Evolutionary conservation across 805 yeast species (phyloP), one percentile per base, ranked within the genome.

Genomic region (Yarrowia yakushimensis): DNA sequence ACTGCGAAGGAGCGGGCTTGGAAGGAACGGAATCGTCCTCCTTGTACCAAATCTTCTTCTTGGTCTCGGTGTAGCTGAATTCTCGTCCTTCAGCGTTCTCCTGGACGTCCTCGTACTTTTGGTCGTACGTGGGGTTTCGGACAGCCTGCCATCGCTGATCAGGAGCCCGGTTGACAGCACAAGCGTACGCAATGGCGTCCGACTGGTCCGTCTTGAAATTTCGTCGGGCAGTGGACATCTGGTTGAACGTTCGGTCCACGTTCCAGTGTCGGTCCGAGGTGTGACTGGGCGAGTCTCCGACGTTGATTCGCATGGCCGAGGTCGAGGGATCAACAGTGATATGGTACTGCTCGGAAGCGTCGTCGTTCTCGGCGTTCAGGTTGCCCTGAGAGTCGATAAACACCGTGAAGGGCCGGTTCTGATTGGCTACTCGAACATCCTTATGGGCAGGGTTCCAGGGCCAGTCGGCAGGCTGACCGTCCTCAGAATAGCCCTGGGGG

Each of bases 171-270:
- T 48, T 48, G 20, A 48, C 11, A 11, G 31, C 20, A 33, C 55
- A 48, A 9, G 55, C 55, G n/a, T 48, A 48, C n/a, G 55, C 55
- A 48, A 48, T 48, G 55, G 55, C 55, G 23, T 48, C 55, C 3
- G 55, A 20, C 20, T 31, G 39, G 55, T 48, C 55, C 22, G 55
- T 22, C 37, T 48, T 48, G 55, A 48, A 48, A 30, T 48, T 48
- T 0, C 55, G 39, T 48, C 55, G 55, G 0, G 37, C 27, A 8
- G 55, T 31, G 20, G 55, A 31, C 55, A 48, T 48, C 28, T 48
- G 55, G 55, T 48, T 48, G 39, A 48, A 48, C 10, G 55, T 48
- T 4, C 55, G 30, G 39, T 48, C 55, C 30, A 48, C 39, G 15
- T 30, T 27, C 55, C 55, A 48, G 20, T 48, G 55, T 4, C 28